Evolutionary conservation across 2,329 filamentous ascomycete species (phyloP).

Genomic region (Botrytis fragariae): DNA sequence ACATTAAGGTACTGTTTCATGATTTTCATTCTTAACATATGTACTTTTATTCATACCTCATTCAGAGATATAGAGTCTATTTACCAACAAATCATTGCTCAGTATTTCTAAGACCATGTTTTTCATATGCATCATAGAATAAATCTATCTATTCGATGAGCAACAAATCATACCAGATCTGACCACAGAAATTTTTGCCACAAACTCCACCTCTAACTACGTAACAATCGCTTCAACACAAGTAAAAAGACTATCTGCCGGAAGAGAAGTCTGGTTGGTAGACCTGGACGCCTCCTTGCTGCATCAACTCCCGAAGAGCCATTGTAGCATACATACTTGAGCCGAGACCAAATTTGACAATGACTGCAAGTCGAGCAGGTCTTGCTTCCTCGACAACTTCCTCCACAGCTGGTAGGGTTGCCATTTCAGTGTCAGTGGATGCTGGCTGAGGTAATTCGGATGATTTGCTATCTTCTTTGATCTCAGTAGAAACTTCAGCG

Average conservation of each 20-base stretch:
- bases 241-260: constrained; percentile 23
- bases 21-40: background rate
- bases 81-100: background rate
- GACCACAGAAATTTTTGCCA: background rate
- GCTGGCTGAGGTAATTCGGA: background rate
- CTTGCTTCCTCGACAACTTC: background rate
- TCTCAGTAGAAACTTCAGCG: background rate
- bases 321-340: constrained; percentile 84
- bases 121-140: background rate
- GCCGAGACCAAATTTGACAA: constrained; percentile 72
- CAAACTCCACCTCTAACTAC: constrained; percentile 3
- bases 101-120: background rate
- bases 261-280: constrained; percentile 61
- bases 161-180: constrained; percentile 13
- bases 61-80: background rate
- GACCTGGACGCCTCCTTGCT: constrained; percentile 58
- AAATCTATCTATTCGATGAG: background rate
- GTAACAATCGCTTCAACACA: background rate
- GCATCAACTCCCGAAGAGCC: constrained; percentile 76
- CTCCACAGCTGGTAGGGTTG: background rate
- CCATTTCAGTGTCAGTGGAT: background rate
- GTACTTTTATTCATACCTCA: constrained; percentile 10
- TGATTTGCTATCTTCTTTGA: background rate
- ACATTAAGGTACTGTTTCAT: background rate
- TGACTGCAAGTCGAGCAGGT: constrained; percentile 57